Evolutionary conservation across 192 early-diverging fungal genomes (phyloP).

Genomic region (Chytriomyces sp.): DNA sequence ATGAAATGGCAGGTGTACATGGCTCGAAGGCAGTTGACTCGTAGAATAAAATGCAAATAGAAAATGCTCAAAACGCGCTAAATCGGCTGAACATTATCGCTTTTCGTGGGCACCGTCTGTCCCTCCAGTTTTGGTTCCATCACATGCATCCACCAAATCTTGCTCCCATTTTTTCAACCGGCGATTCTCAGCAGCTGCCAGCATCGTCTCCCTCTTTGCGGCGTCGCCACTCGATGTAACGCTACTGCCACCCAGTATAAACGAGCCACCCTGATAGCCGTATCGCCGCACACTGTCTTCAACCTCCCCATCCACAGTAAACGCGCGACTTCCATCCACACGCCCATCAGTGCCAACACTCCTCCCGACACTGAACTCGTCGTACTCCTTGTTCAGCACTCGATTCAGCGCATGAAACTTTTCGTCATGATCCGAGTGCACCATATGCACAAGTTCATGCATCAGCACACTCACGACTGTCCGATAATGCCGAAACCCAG

Average conservation of each 20-base stretch:
- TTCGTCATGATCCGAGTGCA: slow-evolving; percentile 66
- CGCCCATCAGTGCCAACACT: neutral
- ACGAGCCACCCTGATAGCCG: slow-evolving; percentile 64
- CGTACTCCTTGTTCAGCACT: slow-evolving; percentile 74
- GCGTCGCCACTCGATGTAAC: no score
- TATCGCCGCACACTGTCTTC: slow-evolving; percentile 12
- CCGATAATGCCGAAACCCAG: slow-evolving; percentile 77
- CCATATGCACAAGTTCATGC: slow-evolving; percentile 81
- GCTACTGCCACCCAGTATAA: slow-evolving; percentile 59
- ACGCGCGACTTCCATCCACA: slow-evolving; percentile 51
- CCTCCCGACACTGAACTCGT: slow-evolving; percentile 45
- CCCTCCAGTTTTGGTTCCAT: neutral
- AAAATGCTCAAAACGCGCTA: no score
- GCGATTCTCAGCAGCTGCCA: slow-evolving; percentile 58
- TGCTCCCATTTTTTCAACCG: slow-evolving; percentile 70
- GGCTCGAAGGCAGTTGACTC: no score
- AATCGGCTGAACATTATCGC: no score
- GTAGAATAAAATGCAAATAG: no score
- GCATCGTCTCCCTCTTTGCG: slow-evolving; percentile 51
- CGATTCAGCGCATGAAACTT: slow-evolving; percentile 76
- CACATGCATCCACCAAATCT: slow-evolving; percentile 66
- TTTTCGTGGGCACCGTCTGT: no score
- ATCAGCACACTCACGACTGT: slow-evolving; percentile 70
- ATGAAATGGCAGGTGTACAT: no score
- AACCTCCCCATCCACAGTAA: neutral